These are phyloP conservation scores for Histomonas meleagridis DNA, from an alignment of 208 protist species.

Conservation along the genomic window DNA sequence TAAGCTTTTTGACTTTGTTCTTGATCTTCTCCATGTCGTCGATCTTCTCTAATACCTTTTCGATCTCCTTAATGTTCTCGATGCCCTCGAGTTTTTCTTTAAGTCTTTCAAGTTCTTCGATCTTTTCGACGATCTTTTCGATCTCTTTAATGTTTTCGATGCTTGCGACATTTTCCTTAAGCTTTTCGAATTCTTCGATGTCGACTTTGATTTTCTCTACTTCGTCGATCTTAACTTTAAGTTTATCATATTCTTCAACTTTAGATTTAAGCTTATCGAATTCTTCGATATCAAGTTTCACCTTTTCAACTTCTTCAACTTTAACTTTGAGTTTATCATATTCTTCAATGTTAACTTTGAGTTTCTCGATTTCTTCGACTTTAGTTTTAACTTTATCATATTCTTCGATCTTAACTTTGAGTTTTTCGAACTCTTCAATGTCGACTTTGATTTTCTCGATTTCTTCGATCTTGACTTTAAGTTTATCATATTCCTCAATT, in stretches of 20 bases:
- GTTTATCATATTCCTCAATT: too few relatives aligned
- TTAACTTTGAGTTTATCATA: too few relatives aligned
- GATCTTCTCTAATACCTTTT: background rate
- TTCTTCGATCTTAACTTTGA: too few relatives aligned
- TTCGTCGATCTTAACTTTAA: background rate
- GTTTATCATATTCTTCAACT: background rate
- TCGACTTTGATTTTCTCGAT: too few relatives aligned
- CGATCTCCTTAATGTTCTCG: background rate
- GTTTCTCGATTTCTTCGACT: too few relatives aligned
- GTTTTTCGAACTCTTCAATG: too few relatives aligned
- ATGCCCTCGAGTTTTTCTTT: background rate
- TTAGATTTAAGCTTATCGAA: background rate
- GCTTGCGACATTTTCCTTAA: too few relatives aligned
- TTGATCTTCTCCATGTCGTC: background rate
- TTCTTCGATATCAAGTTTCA: background rate
- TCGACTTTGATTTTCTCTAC: background rate
- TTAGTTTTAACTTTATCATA: too few relatives aligned
- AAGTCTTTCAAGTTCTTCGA: background rate
- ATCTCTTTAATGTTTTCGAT: background rate
- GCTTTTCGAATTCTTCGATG: background rate
- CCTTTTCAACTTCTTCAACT: too few relatives aligned
- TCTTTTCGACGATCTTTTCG: background rate
- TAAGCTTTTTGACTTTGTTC: background rate
- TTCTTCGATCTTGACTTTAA: too few relatives aligned
- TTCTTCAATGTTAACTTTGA: too few relatives aligned